A percentile compares a stretch with the other conserved stretches of the same genome.
These are phyloP conservation scores for Apiotrichum gamsii DNA, from an alignment of 1,284 basidiomycete genomes.

Conservation along the genomic window DNA sequence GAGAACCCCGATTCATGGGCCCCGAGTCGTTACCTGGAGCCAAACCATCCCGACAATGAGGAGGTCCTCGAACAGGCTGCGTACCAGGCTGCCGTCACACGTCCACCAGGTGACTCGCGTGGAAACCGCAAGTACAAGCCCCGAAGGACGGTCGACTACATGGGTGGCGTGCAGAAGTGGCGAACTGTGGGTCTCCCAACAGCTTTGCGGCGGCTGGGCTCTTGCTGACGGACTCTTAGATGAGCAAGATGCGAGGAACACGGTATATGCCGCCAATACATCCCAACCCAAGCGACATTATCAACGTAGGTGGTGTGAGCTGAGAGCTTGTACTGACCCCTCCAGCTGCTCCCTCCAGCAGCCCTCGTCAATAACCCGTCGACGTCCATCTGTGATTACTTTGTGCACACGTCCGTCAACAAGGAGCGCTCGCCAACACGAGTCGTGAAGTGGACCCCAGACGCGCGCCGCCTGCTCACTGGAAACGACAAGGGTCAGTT, in stretches of 20 bases:
- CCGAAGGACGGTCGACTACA: conserved; percentile 88
- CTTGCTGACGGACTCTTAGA: conserved; percentile 44
- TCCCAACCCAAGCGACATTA: conserved; percentile 72
- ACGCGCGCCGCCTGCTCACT: conserved; percentile 83
- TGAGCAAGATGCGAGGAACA: conserved; percentile 56
- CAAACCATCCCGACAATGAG: conserved; percentile 62
- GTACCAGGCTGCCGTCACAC: conserved; percentile 61
- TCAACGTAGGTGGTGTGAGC: conserved; percentile 57
- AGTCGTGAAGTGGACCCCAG: conserved; percentile 95
- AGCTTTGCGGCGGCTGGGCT: too few relatives aligned
- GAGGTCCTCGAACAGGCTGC: conserved; percentile 67
- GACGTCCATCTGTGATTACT: conserved; percentile 88
- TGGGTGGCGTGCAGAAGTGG: conserved; percentile 79
- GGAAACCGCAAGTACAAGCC: conserved; percentile 82
- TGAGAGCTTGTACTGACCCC: neutral
- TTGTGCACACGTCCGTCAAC: conserved; percentile 96
- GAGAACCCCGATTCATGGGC: conserved; percentile 44
- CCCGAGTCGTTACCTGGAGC: conserved; percentile 50
- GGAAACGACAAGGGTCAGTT: conserved; percentile 97
- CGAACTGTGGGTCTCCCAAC: conserved; percentile 62
- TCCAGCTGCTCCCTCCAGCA: conserved; percentile 79
- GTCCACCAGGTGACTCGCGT: conserved; percentile 50
- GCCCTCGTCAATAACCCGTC: conserved; percentile 84
- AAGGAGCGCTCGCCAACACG: conserved; percentile 97
- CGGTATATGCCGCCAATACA: conserved; percentile 67